Percentiles rank a stretch among this genome's conserved stretches.
Evolutionary conservation across 345 rosid genomes (phyloP).

Genomic region (Melaleuca alternifolia): DNA sequence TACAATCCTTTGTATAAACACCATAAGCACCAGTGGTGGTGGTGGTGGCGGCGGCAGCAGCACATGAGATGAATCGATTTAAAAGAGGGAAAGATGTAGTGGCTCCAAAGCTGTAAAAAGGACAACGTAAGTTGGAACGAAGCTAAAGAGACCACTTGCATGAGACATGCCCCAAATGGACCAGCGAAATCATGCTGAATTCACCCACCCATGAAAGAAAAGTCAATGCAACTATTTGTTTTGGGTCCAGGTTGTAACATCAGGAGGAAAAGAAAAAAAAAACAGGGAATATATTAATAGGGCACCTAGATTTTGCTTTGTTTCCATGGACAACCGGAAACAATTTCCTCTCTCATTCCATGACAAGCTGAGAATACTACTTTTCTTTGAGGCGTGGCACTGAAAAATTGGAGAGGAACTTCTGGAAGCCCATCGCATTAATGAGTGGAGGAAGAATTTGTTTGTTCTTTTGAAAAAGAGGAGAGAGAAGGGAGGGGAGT

Average conservation of each 20-base stretch:
- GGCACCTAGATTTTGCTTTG: neutral
- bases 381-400: neutral
- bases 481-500: neutral
- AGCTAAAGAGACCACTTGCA: neutral
- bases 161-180: neutral
- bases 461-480: neutral
- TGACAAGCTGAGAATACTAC: neutral
- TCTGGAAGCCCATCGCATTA: neutral
- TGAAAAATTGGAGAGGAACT: conserved; percentile 6
- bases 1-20: neutral
- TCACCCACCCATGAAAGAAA: neutral
- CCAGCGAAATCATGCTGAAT: neutral
- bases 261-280: neutral
- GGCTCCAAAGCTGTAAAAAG: neutral
- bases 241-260: neutral
- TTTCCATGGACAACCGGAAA: neutral
- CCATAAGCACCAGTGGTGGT: neutral
- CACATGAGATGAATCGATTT: neutral
- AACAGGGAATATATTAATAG: neutral
- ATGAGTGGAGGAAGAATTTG: conserved; percentile 7
- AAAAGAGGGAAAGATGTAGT: neutral
- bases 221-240: neutral
- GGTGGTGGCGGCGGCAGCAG: neutral
- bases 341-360: neutral
- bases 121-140: neutral